A percentile compares a stretch with the other conserved stretches of the same genome.
Evolutionary conservation across 352 stramenopile genomes (phyloP).

Genomic region (Achlya hypogyna): DNA sequence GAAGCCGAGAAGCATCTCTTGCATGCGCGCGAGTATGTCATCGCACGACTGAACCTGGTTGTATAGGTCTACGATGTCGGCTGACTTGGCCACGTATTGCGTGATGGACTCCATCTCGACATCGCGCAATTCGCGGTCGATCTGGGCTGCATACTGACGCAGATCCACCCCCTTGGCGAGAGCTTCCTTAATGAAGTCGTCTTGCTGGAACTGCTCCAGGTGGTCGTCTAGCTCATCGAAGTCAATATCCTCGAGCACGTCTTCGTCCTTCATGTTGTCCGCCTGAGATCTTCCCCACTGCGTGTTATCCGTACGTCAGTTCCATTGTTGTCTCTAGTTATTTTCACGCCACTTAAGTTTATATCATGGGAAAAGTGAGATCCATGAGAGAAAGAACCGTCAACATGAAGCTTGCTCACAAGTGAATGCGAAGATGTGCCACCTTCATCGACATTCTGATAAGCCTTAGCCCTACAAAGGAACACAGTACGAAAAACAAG

Average conservation of each 20-base stretch:
- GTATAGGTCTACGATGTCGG: slow-evolving; percentile 87
- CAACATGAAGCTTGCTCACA: too few species aligned
- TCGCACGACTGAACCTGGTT: slow-evolving; percentile 95
- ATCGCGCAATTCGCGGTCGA: slow-evolving; percentile 79
- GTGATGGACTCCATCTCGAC: slow-evolving; percentile 78
- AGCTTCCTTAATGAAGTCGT: slow-evolving; percentile 88
- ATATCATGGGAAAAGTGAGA: too few species aligned
- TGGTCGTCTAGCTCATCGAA: slow-evolving; percentile 92
- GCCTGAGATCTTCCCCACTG: background rate
- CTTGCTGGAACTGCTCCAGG: slow-evolving; percentile 90
- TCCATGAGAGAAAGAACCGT: too few species aligned
- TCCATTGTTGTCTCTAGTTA: background rate
- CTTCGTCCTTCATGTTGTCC: slow-evolving; percentile 8
- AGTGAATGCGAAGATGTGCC: too few species aligned
- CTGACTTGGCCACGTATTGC: slow-evolving; percentile 82
- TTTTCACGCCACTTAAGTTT: background rate
- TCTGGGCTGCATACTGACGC: slow-evolving; percentile 84
- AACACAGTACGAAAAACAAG: too few species aligned
- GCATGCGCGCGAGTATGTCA: slow-evolving; percentile 93
- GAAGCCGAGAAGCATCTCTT: slow-evolving; percentile 97
- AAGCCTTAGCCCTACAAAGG: too few species aligned
- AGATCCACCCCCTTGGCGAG: slow-evolving; percentile 86
- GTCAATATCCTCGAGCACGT: slow-evolving; percentile 81
- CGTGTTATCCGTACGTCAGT: background rate
- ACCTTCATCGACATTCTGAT: too few species aligned